Base-by-base conservation (phyloP, 1,139 yeast genomes). In the Candida tetrigidarum region DNA sequence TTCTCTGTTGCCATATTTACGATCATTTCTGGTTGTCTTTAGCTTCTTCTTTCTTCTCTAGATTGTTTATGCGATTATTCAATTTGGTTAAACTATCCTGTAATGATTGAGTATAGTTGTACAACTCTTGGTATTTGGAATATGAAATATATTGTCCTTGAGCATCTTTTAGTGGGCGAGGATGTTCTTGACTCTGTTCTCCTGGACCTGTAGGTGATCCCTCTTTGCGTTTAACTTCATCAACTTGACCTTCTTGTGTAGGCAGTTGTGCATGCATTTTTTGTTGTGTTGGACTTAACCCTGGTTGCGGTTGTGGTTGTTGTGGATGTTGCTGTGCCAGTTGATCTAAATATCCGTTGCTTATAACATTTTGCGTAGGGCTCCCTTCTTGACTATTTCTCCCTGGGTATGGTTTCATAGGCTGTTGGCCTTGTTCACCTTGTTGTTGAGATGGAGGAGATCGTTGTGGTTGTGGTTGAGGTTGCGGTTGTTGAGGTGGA, bases 41-140 rank as follows among this genome's bases (percentile, higher is more conserved):
- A 10, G 33, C 30, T 29, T 45, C 25, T 25, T 37, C 23, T 29
- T 43, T 44, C 14, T 47, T 48, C 30, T 49, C 52, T 36, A 49
- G 37, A 32, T 37, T 23, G 3, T 39, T 26, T 19, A 58, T 48
- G 23, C 61, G 35, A n/a, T 46, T 43, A 42, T 66, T 68, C 58
- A 71, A 63, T 20, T 48, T 53, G 29, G 49, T 49, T 45, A 71
- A 50, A 42, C 55, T 62, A 19, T 62, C 64, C 49, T 70, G 72
- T 20, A 71, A 54, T 1, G 63, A 53, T 29, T 64, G 66, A 3
- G 76, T 67, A 48, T 69, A 69, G 8, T 58, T 54, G 19, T 68
- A 66, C 41, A 71, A 58, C 41, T 69, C 71, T 43, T 68, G 69
- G 49, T 70, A 71, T 46, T 59, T 59, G 2, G 63, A 57, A 44